A percentile compares a stretch with the other conserved stretches of the same genome.
These are phyloP conservation scores for Eucommia ulmoides DNA, from an alignment of 257 asterid genomes.

Conservation along the genomic window DNA sequence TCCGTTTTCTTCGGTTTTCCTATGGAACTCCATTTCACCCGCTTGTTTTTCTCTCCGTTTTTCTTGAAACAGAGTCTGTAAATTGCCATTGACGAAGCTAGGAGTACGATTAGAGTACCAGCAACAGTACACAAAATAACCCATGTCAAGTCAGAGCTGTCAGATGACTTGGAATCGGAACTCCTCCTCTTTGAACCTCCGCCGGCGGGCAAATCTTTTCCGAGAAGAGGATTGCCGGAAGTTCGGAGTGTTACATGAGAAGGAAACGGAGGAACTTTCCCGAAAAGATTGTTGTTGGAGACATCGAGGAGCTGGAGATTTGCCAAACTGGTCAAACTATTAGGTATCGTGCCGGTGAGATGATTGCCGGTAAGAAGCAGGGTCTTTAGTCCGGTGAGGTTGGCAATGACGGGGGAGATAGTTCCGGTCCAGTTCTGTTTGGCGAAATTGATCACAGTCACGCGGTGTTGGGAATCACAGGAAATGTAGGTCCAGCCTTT, in stretches of 20 bases:
- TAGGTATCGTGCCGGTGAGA: constrained; percentile 55
- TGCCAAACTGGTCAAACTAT: constrained; percentile 28
- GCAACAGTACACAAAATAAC: constrained; percentile 21
- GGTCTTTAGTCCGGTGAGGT: constrained; percentile 30
- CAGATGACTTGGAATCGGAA: background rate
- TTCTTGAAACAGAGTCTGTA: constrained; percentile 14
- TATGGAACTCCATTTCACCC: constrained; percentile 9
- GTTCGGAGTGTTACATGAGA: constrained; percentile 24
- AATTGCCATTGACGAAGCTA: constrained; percentile 11
- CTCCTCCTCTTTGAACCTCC: constrained; percentile 8
- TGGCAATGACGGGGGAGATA: constrained; percentile 49
- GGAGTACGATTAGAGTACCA: constrained; percentile 13
- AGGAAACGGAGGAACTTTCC: constrained; percentile 45
- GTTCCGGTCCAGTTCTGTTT: constrained; percentile 47
- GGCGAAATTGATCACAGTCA: constrained; percentile 38
- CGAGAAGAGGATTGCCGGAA: constrained; percentile 44
- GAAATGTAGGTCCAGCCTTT: constrained; percentile 39
- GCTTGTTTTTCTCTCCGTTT: constrained; percentile 7
- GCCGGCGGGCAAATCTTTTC: constrained; percentile 33
- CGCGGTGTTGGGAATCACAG: constrained; percentile 40
- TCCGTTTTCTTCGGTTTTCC: constrained; percentile 3
- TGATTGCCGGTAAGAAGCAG: constrained; percentile 42
- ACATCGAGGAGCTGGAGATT: constrained; percentile 49
- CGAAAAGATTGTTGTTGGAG: constrained; percentile 74
- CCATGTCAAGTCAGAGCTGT: background rate